Conservation (phyloP, 2,329 filamentous ascomycete genomes). For the Fusarium staphyleae region DNA sequence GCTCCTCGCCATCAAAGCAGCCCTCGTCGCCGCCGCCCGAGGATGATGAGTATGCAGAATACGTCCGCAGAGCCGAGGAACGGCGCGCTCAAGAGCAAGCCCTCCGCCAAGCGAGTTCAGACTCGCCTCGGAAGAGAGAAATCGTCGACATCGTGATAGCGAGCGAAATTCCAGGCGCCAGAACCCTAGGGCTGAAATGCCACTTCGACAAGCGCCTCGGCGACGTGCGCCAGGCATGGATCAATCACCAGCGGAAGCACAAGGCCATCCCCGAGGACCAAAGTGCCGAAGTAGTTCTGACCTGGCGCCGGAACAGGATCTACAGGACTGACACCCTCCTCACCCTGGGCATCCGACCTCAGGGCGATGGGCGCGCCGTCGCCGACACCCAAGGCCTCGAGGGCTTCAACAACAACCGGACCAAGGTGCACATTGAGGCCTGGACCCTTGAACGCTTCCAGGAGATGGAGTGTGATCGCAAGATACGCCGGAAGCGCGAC, state of each 20-base stretch:
- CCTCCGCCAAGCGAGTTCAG: slow-evolving; percentile 19
- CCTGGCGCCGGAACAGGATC: slow-evolving; percentile 76
- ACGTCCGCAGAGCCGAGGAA: slow-evolving; percentile 52
- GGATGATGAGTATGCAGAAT: slow-evolving; percentile 55
- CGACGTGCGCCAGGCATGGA: slow-evolving; percentile 74
- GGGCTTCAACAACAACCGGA: slow-evolving; percentile 76
- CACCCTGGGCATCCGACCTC: slow-evolving; percentile 66
- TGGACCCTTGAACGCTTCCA: slow-evolving; percentile 72
- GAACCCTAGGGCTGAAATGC: slow-evolving; percentile 61
- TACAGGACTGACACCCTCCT: slow-evolving; percentile 79
- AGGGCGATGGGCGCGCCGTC: slow-evolving; percentile 52
- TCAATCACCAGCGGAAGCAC: slow-evolving; percentile 62
- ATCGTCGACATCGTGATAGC: slow-evolving; percentile 56
- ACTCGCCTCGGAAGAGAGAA: slow-evolving; percentile 33
- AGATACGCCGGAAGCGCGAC: slow-evolving; percentile 54
- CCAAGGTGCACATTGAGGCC: slow-evolving; percentile 75
- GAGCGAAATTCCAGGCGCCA: slow-evolving; percentile 68
- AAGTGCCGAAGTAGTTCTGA: slow-evolving; percentile 71
- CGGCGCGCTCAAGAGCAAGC: slow-evolving; percentile 43
- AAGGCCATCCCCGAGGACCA: slow-evolving; percentile 49
- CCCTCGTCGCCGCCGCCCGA: slow-evolving; percentile 20
- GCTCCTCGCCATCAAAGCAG: slow-evolving; percentile 1
- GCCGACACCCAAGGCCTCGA: slow-evolving; percentile 47
- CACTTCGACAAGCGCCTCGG: slow-evolving; percentile 72
- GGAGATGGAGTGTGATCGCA: slow-evolving; percentile 56